Percentiles rank a stretch among this genome's conserved stretches.
Evolutionary conservation across 129 eudicot species (phyloP).

Genomic region (Dittrichia graveolens): DNA sequence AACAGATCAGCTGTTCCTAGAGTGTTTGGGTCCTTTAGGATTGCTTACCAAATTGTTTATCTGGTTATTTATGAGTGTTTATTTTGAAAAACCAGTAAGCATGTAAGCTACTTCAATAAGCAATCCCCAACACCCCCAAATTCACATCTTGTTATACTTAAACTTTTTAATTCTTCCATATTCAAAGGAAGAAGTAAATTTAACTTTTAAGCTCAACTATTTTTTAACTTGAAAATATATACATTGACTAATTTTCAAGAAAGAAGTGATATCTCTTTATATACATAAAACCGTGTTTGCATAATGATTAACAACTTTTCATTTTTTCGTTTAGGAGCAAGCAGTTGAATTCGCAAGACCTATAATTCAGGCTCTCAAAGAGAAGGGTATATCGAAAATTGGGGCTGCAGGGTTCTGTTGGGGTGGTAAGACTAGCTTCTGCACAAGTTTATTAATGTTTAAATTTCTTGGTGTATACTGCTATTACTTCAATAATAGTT

Average conservation of each 20-base stretch:
- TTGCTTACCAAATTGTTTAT: too few species aligned
- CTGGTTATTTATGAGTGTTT: too few species aligned
- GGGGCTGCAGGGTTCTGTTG: slow-evolving; percentile 91
- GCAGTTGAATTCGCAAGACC: slow-evolving; percentile 19
- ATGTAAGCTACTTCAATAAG: too few species aligned
- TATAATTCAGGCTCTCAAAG: slow-evolving; percentile 51
- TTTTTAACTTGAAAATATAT: too few species aligned
- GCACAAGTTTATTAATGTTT: neutral
- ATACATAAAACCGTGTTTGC: too few species aligned
- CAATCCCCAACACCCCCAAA: neutral
- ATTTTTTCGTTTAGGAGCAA: slow-evolving; percentile 13
- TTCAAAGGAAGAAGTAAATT: neutral
- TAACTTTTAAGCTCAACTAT: too few species aligned
- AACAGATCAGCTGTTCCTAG: too few species aligned
- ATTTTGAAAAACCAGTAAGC: too few species aligned
- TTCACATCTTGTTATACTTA: slow-evolving; percentile 6
- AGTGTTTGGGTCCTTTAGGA: too few species aligned
- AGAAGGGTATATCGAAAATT: slow-evolving; percentile 61
- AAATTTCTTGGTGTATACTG: neutral
- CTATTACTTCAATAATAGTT: neutral
- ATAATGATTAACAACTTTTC: too few species aligned
- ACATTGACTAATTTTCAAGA: too few species aligned
- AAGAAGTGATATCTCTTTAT: too few species aligned
- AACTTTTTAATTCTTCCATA: neutral
- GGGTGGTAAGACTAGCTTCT: slow-evolving; percentile 61